Evolutionary conservation across 2,329 filamentous ascomycete genomes (phyloP).

Genomic region (Xylariales sp.): DNA sequence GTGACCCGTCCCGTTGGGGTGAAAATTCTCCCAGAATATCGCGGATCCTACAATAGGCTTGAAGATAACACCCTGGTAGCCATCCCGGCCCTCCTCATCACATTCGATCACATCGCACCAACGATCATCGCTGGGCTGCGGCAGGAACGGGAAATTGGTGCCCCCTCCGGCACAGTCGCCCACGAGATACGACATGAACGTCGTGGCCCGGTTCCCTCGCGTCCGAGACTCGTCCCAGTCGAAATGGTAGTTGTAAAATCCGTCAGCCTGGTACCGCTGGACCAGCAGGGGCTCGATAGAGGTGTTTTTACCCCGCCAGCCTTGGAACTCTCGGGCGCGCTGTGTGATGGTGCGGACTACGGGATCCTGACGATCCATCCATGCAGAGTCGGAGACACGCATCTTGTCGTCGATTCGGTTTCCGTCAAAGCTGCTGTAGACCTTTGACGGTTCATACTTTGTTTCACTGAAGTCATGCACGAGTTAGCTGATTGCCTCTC

Average conservation of each 20-base stretch:
- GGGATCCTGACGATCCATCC: constrained; percentile 7
- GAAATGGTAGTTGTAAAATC: constrained; percentile 33
- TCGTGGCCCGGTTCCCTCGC: constrained; percentile 24
- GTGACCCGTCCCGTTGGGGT: constrained; percentile 30
- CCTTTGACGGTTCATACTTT: constrained; percentile 24
- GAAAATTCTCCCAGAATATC: constrained; percentile 34
- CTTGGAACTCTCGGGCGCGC: constrained; percentile 22
- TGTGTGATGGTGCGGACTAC: constrained; percentile 20
- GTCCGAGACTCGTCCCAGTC: constrained; percentile 19
- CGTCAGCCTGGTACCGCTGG: constrained; percentile 23
- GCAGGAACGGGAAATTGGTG: constrained; percentile 30
- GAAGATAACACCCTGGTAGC: constrained; percentile 28
- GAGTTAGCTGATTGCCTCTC: neutral
- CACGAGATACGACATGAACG: constrained; percentile 33
- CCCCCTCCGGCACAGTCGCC: constrained; percentile 29
- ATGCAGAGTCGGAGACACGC: constrained; percentile 26
- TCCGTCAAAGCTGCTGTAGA: constrained; percentile 24
- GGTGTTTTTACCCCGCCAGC: constrained; percentile 20
- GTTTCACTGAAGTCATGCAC: constrained; percentile 10
- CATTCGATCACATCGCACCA: constrained; percentile 35
- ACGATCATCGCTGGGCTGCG: constrained; percentile 12
- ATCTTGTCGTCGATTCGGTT: constrained; percentile 10
- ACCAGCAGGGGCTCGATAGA: constrained; percentile 18
- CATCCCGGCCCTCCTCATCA: constrained; percentile 21
- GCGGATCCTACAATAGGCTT: constrained; percentile 32